Conservation (phyloP, 352 stramenopile genomes). For the Globisporangium parvum region DNA sequence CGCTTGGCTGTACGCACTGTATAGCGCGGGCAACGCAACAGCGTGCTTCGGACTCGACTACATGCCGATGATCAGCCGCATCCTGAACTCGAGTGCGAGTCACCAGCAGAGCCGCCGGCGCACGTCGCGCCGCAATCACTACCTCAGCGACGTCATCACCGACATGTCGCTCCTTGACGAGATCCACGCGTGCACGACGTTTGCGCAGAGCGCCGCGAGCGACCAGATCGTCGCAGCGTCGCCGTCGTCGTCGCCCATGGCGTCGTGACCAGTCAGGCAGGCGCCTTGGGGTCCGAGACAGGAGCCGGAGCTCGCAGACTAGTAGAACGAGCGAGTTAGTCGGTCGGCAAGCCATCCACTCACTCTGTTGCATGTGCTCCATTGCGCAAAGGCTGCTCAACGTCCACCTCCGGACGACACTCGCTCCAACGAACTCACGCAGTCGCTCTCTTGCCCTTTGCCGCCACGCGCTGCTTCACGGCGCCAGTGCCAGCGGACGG, state of each 20-base stretch:
- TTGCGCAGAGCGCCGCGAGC: slow-evolving; percentile 15
- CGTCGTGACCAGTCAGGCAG: no score
- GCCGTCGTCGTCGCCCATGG: slow-evolving; percentile 23
- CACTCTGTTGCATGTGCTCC: not conserved
- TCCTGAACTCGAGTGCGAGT: slow-evolving; percentile 37
- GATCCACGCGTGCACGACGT: slow-evolving; percentile 41
- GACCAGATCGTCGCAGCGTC: slow-evolving; percentile 57
- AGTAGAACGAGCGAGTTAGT: no score
- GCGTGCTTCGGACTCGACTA: slow-evolving; percentile 55
- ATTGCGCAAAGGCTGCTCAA: not conserved
- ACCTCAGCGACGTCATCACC: slow-evolving; percentile 64
- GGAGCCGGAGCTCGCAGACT: no score
- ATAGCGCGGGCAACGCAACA: slow-evolving; percentile 23
- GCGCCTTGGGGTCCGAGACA: no score
- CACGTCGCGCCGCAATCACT: slow-evolving; percentile 64
- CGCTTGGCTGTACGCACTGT: not conserved
- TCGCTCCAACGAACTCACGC: slow-evolving; percentile 21
- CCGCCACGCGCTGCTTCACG: slow-evolving; percentile 21
- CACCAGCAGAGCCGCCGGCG: slow-evolving; percentile 56
- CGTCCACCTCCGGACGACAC: no score
- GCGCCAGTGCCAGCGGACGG: slow-evolving; percentile 1
- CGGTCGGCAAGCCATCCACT: not conserved
- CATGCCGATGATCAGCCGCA: slow-evolving; percentile 56
- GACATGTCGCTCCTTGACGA: slow-evolving; percentile 69
- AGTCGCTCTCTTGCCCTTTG: slow-evolving; percentile 50